Evolutionary conservation across 306 rosid species (phyloP).

Genomic region (Parietaria judaica): DNA sequence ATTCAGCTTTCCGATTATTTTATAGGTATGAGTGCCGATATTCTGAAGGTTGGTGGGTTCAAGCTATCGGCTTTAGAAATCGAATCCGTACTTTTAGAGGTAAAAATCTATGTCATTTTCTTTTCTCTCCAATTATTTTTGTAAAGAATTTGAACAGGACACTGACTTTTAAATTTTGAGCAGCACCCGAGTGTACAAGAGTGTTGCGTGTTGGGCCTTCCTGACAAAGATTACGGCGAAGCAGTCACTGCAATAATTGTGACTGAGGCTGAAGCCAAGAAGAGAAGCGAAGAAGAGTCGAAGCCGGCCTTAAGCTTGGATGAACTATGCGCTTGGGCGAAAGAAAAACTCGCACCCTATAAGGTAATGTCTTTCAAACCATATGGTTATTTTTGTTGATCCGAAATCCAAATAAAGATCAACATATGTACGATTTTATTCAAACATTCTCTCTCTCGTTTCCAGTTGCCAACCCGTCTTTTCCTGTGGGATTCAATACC

Average conservation of each 20-base stretch:
- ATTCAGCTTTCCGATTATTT: not conserved
- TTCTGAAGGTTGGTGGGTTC: constrained; percentile 93
- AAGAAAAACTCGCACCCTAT: constrained; percentile 85
- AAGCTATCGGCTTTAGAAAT: constrained; percentile 88
- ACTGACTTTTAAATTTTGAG: constrained; percentile 26
- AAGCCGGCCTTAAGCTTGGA: constrained; percentile 50
- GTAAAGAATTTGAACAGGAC: constrained; percentile 14
- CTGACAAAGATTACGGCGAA: constrained; percentile 80
- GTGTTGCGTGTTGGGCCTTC: constrained; percentile 87
- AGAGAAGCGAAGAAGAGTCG: constrained; percentile 38
- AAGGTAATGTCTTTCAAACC: constrained; percentile 40
- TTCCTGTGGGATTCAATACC: constrained; percentile 69
- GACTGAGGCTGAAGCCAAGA: constrained; percentile 34
- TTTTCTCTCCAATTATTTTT: not conserved
- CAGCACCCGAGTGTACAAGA: constrained; percentile 73
- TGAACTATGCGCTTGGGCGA: constrained; percentile 68
- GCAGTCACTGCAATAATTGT: constrained; percentile 67
- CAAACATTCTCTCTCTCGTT: not conserved
- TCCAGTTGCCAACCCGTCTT: constrained; percentile 63
- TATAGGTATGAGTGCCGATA: constrained; percentile 79
- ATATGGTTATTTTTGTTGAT: not conserved
- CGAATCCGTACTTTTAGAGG: constrained; percentile 82
- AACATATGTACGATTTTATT: not conserved
- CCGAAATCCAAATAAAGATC: not conserved
- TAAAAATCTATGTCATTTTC: constrained; percentile 17